These are phyloP conservation scores for Hansenula lynferdii DNA, from an alignment of 1,139 yeast species.

Conservation along the genomic window DNA sequence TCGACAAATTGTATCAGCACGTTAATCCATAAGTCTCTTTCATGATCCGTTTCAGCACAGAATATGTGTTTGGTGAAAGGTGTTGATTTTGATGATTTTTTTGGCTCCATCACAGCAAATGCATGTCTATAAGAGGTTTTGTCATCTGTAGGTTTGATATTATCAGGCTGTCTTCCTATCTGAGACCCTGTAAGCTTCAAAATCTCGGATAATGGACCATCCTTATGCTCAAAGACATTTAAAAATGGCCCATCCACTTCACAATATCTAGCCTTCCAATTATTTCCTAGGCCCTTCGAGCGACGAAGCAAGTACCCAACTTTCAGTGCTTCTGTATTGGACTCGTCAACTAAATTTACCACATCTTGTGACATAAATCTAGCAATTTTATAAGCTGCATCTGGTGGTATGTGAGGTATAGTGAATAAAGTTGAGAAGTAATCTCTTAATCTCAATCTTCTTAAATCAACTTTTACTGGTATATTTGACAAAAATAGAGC, in stretches of 20 bases:
- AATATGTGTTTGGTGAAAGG: slow-evolving; percentile 58
- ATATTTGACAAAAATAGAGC: slow-evolving; percentile 48
- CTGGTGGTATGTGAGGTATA: slow-evolving; percentile 57
- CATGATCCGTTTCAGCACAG: slow-evolving; percentile 79
- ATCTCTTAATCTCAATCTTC: slow-evolving; percentile 51
- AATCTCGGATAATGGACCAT: slow-evolving; percentile 51
- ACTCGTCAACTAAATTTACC: slow-evolving; percentile 58
- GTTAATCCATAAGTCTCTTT: slow-evolving; percentile 76
- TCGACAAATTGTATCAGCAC: slow-evolving; percentile 45
- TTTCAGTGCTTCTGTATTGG: slow-evolving; percentile 50
- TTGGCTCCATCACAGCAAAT: slow-evolving; percentile 63
- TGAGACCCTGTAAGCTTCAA: slow-evolving; percentile 55
- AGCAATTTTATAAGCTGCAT: slow-evolving; percentile 50
- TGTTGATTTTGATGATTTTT: slow-evolving; percentile 49
- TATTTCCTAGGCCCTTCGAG: slow-evolving; percentile 47
- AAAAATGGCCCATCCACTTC: slow-evolving; percentile 61
- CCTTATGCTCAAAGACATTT: slow-evolving; percentile 57
- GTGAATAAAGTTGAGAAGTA: slow-evolving; percentile 57
- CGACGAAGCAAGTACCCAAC: slow-evolving; percentile 70
- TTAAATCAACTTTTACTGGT: slow-evolving; percentile 61
- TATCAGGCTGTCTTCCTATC: slow-evolving; percentile 56
- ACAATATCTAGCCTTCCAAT: slow-evolving; percentile 75
- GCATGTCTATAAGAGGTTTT: slow-evolving; percentile 77
- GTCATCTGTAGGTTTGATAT: slow-evolving; percentile 51
- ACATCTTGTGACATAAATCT: slow-evolving; percentile 66